phyloP scores from a whole-genome alignment of 108 stramenopile species.

The Bacterosira constricta region DNA sequence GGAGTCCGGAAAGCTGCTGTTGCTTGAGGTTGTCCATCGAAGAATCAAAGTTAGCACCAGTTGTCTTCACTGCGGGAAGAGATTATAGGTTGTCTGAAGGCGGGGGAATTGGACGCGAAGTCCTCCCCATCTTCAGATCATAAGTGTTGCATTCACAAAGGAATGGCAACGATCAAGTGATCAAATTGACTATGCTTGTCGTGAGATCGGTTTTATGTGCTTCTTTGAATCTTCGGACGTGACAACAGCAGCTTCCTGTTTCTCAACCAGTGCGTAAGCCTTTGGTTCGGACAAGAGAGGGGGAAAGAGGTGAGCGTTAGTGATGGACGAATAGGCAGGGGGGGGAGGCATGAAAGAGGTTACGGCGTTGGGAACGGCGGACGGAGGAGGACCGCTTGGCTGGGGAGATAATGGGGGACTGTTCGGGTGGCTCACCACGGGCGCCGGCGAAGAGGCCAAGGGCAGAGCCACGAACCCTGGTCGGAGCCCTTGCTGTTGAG shows the following conservation, averaged over 20 bases:
- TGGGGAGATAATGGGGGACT: conserved; percentile 7
- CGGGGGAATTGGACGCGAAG: not conserved
- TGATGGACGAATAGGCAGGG: not conserved
- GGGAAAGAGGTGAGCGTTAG: conserved; percentile 2
- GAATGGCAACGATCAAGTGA: conserved; percentile 1
- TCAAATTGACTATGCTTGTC: conserved; percentile 50
- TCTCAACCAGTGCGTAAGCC: conserved; percentile 7
- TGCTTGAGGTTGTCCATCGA: not conserved
- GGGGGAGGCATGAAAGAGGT: not conserved
- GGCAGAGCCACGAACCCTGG: not conserved
- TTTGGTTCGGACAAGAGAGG: conserved; percentile 11
- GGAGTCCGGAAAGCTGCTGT: not conserved
- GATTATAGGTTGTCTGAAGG: conserved; percentile 10
- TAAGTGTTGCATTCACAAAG: conserved; percentile 5
- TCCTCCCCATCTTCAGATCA: not conserved
- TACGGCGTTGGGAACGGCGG: not conserved
- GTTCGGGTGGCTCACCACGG: conserved; percentile 24
- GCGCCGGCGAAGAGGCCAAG: not conserved
- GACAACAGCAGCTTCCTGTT: not conserved
- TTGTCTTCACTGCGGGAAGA: conserved; percentile 58
- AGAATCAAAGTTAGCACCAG: conserved; percentile 48
- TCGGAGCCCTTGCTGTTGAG: not conserved
- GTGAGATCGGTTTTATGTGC: conserved; percentile 55
- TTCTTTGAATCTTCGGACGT: conserved; percentile 24
- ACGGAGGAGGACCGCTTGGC: not conserved